These are phyloP conservation scores for Panaeolus papilionaceus DNA, from an alignment of 768 basidiomycete species.

Conservation along the genomic window DNA sequence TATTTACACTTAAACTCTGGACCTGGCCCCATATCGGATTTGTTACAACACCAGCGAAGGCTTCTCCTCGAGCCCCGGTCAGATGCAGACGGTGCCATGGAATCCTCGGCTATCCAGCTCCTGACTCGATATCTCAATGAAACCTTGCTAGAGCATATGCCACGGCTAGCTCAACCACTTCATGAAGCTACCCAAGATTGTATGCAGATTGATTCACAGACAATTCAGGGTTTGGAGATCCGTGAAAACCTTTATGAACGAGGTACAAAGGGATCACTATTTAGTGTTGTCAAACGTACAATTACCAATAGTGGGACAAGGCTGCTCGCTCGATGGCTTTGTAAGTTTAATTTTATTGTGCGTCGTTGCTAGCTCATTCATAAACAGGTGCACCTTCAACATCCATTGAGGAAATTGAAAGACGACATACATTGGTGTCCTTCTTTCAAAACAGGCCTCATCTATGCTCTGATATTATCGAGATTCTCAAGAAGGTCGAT, in stretches of 20 bases:
- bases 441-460: conserved; percentile 68
- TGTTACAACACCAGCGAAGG: background rate
- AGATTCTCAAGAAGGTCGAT: conserved; percentile 60
- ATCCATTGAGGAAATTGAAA: conserved; percentile 71
- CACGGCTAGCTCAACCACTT: conserved; percentile 59
- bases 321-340: conserved; percentile 76
- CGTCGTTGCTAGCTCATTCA: conserved; percentile 18
- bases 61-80: background rate
- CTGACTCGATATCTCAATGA: conserved; percentile 68
- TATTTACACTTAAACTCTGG: background rate
- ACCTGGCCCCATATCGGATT: background rate
- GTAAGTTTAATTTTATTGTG: conserved; percentile 50
- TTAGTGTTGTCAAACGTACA: conserved; percentile 79
- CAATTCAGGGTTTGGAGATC: conserved; percentile 89
- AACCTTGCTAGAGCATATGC: conserved; percentile 83
- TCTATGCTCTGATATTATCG: conserved; percentile 68
- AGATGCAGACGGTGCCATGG: conserved; percentile 29
- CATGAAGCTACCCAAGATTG: conserved; percentile 59
- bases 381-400: conserved; percentile 83
- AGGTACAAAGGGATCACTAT: conserved; percentile 72
- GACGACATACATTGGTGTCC: conserved; percentile 78
- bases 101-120: conserved; percentile 63
- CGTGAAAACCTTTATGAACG: conserved; percentile 78
- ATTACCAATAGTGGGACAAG: conserved; percentile 80
- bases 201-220: conserved; percentile 93